phyloP scores from a whole-genome alignment of 345 rosid genomes.

The Eucalyptus pauciflora region DNA sequence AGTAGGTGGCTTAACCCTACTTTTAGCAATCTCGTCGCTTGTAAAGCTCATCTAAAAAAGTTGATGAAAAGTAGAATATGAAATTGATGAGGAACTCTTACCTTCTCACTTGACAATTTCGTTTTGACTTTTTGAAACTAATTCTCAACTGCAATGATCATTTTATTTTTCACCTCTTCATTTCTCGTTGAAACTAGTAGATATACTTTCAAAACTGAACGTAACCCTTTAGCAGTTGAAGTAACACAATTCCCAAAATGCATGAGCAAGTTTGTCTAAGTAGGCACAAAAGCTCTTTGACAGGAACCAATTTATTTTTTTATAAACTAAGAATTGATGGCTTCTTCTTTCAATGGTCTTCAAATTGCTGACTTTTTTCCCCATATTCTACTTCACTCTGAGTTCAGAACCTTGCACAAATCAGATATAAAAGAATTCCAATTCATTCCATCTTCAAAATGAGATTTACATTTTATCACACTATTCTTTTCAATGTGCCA shows the following conservation, averaged over 20 bases:
- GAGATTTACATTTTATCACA: not conserved
- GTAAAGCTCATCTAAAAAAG: not conserved
- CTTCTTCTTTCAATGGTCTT: not conserved
- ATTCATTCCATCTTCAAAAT: not conserved
- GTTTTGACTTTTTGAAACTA: not conserved
- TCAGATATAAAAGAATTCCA: not conserved
- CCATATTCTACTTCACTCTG: not conserved
- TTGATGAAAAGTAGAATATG: not conserved
- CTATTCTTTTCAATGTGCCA: not conserved
- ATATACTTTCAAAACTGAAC: not conserved
- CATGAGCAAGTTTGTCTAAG: not conserved
- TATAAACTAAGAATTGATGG: not conserved
- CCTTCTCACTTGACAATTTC: not conserved
- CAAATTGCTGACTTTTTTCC: not conserved
- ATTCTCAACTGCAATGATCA: not conserved
- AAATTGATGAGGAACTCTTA: not conserved
- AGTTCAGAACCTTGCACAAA: not conserved
- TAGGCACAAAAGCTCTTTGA: not conserved
- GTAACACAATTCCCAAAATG: not conserved
- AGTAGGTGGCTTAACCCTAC: not conserved
- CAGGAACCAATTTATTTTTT: not conserved
- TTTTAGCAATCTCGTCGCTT: not conserved
- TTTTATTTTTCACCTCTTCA: not conserved
- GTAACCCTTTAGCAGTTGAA: not conserved
- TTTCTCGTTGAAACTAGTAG: not conserved